Percentiles rank a stretch among this genome's conserved stretches.
Evolutionary conservation across 1,284 basidiomycete species (phyloP).

Genomic region (Jaminaea rosea): DNA sequence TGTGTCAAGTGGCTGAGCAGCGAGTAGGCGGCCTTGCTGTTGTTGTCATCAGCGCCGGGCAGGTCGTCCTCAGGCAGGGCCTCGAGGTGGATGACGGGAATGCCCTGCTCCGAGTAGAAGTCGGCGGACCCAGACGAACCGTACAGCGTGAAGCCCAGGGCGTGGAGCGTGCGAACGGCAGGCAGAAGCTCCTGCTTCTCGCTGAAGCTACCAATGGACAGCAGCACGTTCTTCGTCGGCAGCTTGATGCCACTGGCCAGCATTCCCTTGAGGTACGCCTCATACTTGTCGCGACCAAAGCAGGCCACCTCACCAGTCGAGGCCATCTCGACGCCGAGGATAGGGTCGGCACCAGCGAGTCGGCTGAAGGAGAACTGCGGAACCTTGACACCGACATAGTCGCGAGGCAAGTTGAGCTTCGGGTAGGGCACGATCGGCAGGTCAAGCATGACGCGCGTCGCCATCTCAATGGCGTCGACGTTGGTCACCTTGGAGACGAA

Average conservation of each 20-base stretch:
- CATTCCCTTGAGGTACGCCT: constrained; percentile 92
- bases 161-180: constrained; percentile 89
- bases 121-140: constrained; percentile 86
- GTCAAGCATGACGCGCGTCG: constrained; percentile 94
- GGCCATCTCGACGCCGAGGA: constrained; percentile 99
- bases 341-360: constrained; percentile 88
- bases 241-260: constrained; percentile 89
- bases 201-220: constrained; percentile 89
- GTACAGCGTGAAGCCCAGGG: constrained; percentile 91
- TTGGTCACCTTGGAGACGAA: constrained; percentile 98
- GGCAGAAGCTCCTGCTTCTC: constrained; percentile 96
- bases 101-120: constrained; percentile 45
- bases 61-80: constrained; percentile 44
- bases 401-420: constrained; percentile 69
- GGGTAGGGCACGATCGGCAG: constrained; percentile 84
- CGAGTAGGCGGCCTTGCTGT: constrained; percentile 42
- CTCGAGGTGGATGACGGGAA: constrained; percentile 45
- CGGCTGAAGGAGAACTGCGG: constrained; percentile 97
- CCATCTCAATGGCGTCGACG: constrained; percentile 93
- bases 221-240: constrained; percentile 89
- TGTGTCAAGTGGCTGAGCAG: constrained; percentile 41
- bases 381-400: constrained; percentile 97
- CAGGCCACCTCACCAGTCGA: constrained; percentile 99
- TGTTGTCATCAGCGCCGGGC: constrained; percentile 31
- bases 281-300: constrained; percentile 94